Base-by-base conservation (phyloP, 2,329 filamentous ascomycete genomes). In the Bipolaris cookei region DNA sequence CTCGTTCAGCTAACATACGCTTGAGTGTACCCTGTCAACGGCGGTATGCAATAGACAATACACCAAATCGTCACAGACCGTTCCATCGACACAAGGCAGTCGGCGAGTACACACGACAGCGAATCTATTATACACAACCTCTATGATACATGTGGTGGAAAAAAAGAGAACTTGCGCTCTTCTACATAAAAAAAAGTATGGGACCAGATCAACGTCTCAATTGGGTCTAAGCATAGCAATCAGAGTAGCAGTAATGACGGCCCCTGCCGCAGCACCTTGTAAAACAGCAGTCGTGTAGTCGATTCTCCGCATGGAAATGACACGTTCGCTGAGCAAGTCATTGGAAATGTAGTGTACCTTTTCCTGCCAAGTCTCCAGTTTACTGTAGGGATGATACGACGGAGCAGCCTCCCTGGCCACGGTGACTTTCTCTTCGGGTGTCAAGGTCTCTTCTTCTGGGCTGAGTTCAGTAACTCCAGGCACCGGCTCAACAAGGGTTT, bases 231-330 rank as follows among this genome's bases (percentile, higher is more conserved):
- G 18, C 39, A 73, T 61, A 1, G 62, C 66, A 21, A 74, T 65
- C 6, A 71, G 53, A 14, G 65, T 66, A 28, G 68, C 71, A 10
- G 72, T 66, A n/a, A 74, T 70, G 41, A 74, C 58, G 3, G 71
- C 73, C 34, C 80, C 80, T 11, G 76, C 76, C 6, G 78, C 78
- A 45, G 78, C 79, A 34, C 79, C 76, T 57, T 80, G 75, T n/a
- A 81, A 61, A 4, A 79, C 73, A 16, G 76, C 73, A n/a, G 75
- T 75, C 2, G 80, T 82, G 38, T 79, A 70, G 49, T 82, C 80
- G 44, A 80, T 73, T 56, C 78, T 76, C 37, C 78, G 77, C 45
- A 82, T 72, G 14, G 78, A 77, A 47, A 82, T 74, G 30, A 74
- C 46, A 20, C 78, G 73, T 46, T 82, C 78, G 65, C 79, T 81